These are phyloP conservation scores for Neurospora discreta DNA, from an alignment of 495 filamentous ascomycete species.

Conservation along the genomic window DNA sequence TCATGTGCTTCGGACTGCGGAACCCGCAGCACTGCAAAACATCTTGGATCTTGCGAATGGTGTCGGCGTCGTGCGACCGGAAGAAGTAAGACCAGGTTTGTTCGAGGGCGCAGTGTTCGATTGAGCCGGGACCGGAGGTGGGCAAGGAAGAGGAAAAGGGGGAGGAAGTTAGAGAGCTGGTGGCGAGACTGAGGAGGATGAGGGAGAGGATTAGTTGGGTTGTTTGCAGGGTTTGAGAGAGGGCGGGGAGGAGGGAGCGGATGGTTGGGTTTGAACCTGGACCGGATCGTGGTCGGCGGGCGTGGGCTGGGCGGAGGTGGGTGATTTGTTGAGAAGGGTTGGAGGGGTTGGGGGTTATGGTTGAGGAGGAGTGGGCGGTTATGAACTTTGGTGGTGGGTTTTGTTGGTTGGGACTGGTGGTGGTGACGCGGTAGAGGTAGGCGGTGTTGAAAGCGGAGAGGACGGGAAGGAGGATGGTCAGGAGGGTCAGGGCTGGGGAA, in stretches of 20 bases:
- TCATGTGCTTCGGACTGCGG: constrained; percentile 39
- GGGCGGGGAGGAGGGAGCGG: constrained; percentile 22
- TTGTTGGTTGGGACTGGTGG: not conserved
- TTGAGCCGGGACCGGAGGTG: not conserved
- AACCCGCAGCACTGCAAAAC: constrained; percentile 55
- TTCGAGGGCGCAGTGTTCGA: constrained; percentile 26
- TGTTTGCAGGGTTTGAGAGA: constrained; percentile 26
- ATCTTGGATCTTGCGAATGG: constrained; percentile 53
- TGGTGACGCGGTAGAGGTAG: constrained; percentile 8
- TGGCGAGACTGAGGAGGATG: constrained; percentile 44
- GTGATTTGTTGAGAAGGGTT: constrained; percentile 26
- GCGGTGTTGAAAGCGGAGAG: constrained; percentile 32
- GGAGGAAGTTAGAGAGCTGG: constrained; percentile 40
- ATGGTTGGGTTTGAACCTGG: not conserved
- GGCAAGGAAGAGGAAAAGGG: not conserved
- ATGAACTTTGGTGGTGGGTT: not conserved
- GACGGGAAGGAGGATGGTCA: constrained; percentile 42
- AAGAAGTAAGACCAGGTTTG: constrained; percentile 43
- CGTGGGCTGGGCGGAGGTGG: constrained; percentile 21
- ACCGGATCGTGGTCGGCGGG: constrained; percentile 42
- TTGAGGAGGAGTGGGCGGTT: constrained; percentile 10
- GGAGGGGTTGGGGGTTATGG: constrained; percentile 23
- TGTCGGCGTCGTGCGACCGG: constrained; percentile 30
- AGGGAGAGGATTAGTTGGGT: constrained; percentile 19
- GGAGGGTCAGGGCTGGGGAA: constrained; percentile 31